phyloP scores from a whole-genome alignment of 2,329 filamentous ascomycete species.

The Xylaria sp. region DNA sequence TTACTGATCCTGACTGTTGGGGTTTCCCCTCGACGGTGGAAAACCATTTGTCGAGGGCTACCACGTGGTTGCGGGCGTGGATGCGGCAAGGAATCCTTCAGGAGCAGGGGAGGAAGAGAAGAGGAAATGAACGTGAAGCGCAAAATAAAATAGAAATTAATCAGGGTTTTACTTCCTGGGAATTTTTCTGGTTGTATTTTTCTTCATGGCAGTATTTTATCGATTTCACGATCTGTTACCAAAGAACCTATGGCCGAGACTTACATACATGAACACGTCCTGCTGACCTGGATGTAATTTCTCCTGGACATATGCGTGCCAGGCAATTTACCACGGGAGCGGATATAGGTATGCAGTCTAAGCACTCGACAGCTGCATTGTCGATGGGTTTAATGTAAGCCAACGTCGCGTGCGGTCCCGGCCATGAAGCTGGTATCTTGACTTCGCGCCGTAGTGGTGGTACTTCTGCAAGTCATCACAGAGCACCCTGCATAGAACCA shows the following conservation, averaged over 20 bases:
- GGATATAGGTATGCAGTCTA: conserved; percentile 14
- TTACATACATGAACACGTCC: conserved; percentile 25
- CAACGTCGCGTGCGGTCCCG: conserved; percentile 15
- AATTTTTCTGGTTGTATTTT: not conserved
- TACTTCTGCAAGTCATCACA: conserved; percentile 14
- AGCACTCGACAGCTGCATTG: conserved; percentile 20
- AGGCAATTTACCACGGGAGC: conserved; percentile 5
- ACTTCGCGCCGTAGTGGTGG: not conserved
- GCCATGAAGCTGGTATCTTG: conserved; percentile 2
- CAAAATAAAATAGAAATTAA: not conserved
- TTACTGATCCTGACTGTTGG: conserved; percentile 21
- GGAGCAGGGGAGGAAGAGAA: conserved; percentile 6
- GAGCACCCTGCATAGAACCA: conserved; percentile 6
- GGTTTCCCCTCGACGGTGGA: conserved; percentile 12
- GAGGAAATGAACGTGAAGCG: not conserved
- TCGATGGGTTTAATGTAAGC: not conserved
- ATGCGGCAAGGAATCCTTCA: conserved; percentile 20
- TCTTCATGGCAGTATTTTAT: not conserved
- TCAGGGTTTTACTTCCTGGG: too few relatives aligned
- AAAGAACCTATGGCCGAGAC: conserved; percentile 16
- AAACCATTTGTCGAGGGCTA: conserved; percentile 19
- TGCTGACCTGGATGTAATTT: conserved; percentile 19
- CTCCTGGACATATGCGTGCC: conserved; percentile 17
- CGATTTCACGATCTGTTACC: not conserved
- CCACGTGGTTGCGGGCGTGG: conserved; percentile 21